These are phyloP conservation scores for Dendrothele bispora DNA, from an alignment of 768 basidiomycete genomes.

Conservation along the genomic window DNA sequence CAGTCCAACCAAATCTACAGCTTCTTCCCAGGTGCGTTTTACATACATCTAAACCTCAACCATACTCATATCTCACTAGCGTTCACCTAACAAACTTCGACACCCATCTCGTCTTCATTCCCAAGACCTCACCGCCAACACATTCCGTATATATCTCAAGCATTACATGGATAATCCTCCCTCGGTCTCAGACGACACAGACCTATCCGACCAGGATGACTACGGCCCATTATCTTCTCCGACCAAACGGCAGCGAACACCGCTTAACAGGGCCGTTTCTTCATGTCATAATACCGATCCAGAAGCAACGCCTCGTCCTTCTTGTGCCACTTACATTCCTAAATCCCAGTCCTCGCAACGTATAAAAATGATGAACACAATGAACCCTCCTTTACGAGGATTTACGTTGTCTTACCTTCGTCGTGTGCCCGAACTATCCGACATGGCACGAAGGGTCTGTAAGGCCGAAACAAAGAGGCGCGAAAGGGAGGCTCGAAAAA, in stretches of 20 bases:
- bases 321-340: conserved; percentile 1
- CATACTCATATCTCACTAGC: not conserved
- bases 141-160: conserved; percentile 74
- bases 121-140: conserved; percentile 66
- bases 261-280: conserved; percentile 9
- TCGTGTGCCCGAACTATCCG: conserved; percentile 70
- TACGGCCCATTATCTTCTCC: conserved; percentile 29
- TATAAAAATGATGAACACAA: too few relatives aligned
- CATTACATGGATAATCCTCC: conserved; percentile 73
- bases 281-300: conserved; percentile 1
- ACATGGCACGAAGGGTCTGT: conserved; percentile 65
- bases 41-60: conserved; percentile 5
- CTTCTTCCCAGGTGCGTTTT: conserved; percentile 5
- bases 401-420: conserved; percentile 76
- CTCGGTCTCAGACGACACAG: conserved; percentile 9
- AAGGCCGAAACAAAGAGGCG: conserved; percentile 58
- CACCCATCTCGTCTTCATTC: conserved; percentile 72
- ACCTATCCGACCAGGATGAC: conserved; percentile 12
- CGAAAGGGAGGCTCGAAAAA: conserved; percentile 48
- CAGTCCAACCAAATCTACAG: not conserved
- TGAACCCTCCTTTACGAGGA: conserved; percentile 38
- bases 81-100: conserved; percentile 51
- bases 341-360: not conserved
- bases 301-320: conserved; percentile 28
- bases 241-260: conserved; percentile 27